phyloP scores from a whole-genome alignment of 192 early-diverging fungal genomes.

The Radiomyces spectabilis region DNA sequence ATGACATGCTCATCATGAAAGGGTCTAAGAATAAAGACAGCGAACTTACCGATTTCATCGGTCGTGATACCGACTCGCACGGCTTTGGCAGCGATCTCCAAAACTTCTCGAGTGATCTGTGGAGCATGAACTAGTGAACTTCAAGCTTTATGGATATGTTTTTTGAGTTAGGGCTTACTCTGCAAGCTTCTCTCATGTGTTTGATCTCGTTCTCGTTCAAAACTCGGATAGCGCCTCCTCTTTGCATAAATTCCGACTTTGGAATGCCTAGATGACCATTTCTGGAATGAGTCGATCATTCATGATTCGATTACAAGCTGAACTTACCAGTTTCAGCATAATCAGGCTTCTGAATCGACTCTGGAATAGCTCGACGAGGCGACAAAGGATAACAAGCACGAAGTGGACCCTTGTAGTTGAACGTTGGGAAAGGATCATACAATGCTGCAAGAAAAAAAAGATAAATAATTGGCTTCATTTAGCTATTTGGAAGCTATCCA shows the following conservation, averaged over 20 bases:
- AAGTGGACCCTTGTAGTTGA: conserved; percentile 56
- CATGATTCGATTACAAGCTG: not conserved
- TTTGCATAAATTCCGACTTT: conserved; percentile 59
- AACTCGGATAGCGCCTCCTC: conserved; percentile 58
- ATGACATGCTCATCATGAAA: too few relatives aligned
- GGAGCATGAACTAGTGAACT: not conserved
- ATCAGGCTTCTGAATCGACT: conserved; percentile 57
- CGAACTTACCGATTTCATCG: conserved; percentile 79
- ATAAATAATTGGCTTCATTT: not conserved
- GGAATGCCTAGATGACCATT: conserved; percentile 58
- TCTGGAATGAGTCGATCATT: conserved; percentile 30
- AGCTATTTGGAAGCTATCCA: not conserved
- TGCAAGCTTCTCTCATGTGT: conserved; percentile 72
- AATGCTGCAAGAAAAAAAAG: conserved; percentile 4
- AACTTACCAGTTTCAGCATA: conserved; percentile 38
- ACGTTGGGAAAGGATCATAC: conserved; percentile 80
- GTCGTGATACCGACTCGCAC: conserved; percentile 85
- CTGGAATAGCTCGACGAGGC: conserved; percentile 58
- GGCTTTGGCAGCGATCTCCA: conserved; percentile 78
- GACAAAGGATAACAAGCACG: conserved; percentile 73
- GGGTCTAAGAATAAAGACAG: too few relatives aligned
- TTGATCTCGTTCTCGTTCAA: conserved; percentile 69
- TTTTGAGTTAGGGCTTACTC: conserved; percentile 30
- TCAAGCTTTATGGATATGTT: conserved; percentile 8
- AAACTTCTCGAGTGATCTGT: conserved; percentile 79